Conservation (phyloP, 2,329 filamentous ascomycete genomes). For the Colletotrichum chrysophilum region DNA sequence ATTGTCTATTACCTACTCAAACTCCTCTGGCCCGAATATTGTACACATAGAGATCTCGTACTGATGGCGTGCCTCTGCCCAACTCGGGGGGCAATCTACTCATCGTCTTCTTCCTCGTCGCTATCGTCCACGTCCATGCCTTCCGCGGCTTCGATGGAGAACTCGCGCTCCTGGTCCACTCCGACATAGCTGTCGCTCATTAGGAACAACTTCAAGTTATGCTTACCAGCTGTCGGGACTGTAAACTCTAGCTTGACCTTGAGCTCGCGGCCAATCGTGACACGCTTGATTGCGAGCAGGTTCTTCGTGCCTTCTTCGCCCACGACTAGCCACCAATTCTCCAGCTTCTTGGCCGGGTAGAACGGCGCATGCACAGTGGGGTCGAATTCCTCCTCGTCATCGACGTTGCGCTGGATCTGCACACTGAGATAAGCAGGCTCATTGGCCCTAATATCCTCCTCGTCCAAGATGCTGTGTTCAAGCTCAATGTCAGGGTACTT, state of each 20-base stretch:
- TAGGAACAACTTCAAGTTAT: constrained; percentile 88
- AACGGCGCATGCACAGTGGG: constrained; percentile 92
- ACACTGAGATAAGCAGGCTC: constrained; percentile 84
- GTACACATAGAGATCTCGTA: constrained; percentile 17
- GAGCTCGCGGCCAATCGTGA: constrained; percentile 82
- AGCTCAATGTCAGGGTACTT: constrained; percentile 96
- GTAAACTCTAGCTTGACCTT: constrained; percentile 87
- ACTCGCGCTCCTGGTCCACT: constrained; percentile 93
- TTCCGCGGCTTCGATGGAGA: constrained; percentile 84
- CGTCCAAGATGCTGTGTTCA: constrained; percentile 84
- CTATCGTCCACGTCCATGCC: constrained; percentile 95
- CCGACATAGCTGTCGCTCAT: constrained; percentile 98
- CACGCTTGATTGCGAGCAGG: constrained; percentile 90
- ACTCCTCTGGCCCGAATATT: constrained; percentile 16
- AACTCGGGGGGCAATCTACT: constrained; percentile 24
- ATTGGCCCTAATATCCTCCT: constrained; percentile 79
- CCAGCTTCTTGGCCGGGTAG: constrained; percentile 89
- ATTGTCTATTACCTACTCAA: constrained; percentile 13
- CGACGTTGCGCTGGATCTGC: constrained; percentile 82
- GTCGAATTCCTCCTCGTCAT: constrained; percentile 72
- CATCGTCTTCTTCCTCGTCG: constrained; percentile 77
- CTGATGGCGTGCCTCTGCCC: constrained; percentile 2
- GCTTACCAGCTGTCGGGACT: constrained; percentile 81
- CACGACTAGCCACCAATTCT: constrained; percentile 98
- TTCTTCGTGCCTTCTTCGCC: constrained; percentile 90